Base-by-base conservation (phyloP, 441 rosid genomes). In the Adansonia gregorii region DNA sequence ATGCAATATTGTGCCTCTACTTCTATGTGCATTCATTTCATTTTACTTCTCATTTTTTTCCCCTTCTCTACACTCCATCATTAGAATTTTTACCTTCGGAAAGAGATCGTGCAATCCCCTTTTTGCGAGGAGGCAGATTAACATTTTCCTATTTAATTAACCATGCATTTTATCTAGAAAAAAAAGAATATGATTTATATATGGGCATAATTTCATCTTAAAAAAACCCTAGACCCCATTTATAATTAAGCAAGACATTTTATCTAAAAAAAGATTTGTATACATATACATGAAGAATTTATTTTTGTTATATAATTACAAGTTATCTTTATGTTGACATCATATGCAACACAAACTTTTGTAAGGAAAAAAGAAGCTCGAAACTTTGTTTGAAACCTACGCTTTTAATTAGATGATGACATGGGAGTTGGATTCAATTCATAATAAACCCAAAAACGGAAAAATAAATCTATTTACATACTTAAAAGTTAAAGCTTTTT, bases 341-440 rank as follows among this genome's bases (percentile, higher is more conserved):
- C 84, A 63, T 43, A 3, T 60, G 74, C 3, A 22, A 69, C 67
- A 51, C 27, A 73, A 12, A 56, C 43, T 56, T 77, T 67, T 51
- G 48, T 39, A 35, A 12, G 24, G 24, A 5, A 61, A 67, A 59
- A 39, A n/a, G 69, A 20, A 78, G 75, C 73, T 80, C 82, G 15
- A 67, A 80, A 75, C 73, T 75, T 72, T 65, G 79, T 77, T 24
- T 68, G 64, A 64, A 41, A 78, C 58, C 39, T 20, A 55, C 35
- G 3, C 14, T 11, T 3, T 14, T 7, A 31, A 22, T 45, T 6
- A 7, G 19, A 35, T 6, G 19, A 73, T 8, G 60, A 20, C 12
- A 73, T 52, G 17, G 17, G 17, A 14, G 7, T 5, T 4, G 12
- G 17, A 58, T 17, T 58, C 1, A 2, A 12, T 9, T 49, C 8